phyloP scores from a whole-genome alignment of 1,284 basidiomycete species.

The Marasmius fiardii region DNA sequence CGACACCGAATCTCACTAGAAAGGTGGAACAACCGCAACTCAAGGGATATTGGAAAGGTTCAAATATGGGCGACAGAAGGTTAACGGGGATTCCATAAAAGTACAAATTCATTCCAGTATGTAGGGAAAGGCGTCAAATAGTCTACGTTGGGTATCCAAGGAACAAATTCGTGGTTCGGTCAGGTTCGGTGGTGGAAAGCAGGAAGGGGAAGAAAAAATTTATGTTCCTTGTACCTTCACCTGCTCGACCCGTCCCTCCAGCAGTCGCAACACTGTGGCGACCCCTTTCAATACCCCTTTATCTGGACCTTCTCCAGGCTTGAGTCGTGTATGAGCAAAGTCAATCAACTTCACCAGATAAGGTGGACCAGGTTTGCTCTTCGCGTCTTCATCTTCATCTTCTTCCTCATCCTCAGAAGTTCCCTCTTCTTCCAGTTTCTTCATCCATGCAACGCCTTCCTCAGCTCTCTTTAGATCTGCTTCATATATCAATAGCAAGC shows the following conservation, averaged over 20 bases:
- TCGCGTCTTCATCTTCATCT: constrained; percentile 29
- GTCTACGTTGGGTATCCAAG: background rate
- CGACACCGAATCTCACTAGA: too few relatives aligned
- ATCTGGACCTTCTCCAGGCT: constrained; percentile 77
- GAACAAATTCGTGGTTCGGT: too few relatives aligned
- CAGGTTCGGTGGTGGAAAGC: too few relatives aligned
- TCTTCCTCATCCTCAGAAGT: constrained; percentile 28
- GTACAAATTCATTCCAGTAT: too few relatives aligned
- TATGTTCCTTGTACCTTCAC: constrained; percentile 15
- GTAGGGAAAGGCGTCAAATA: too few relatives aligned
- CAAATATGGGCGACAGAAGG: too few relatives aligned
- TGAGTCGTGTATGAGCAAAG: constrained; percentile 84
- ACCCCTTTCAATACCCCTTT: constrained; percentile 73
- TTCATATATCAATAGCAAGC: constrained; percentile 85
- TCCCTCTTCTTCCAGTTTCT: constrained; percentile 16
- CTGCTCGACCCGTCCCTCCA: constrained; percentile 50
- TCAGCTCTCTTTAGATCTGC: constrained; percentile 49
- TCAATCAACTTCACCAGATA: constrained; percentile 83
- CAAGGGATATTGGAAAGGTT: too few relatives aligned
- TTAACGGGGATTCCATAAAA: too few relatives aligned
- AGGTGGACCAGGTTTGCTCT: constrained; percentile 42
- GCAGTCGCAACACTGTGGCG: constrained; percentile 54
- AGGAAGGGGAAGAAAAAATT: background rate
- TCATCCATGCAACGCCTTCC: constrained; percentile 30
- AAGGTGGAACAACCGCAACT: too few relatives aligned